Base-by-base conservation (phyloP, 2,329 filamentous ascomycete species). In the Cytospora schulzeri region DNA sequence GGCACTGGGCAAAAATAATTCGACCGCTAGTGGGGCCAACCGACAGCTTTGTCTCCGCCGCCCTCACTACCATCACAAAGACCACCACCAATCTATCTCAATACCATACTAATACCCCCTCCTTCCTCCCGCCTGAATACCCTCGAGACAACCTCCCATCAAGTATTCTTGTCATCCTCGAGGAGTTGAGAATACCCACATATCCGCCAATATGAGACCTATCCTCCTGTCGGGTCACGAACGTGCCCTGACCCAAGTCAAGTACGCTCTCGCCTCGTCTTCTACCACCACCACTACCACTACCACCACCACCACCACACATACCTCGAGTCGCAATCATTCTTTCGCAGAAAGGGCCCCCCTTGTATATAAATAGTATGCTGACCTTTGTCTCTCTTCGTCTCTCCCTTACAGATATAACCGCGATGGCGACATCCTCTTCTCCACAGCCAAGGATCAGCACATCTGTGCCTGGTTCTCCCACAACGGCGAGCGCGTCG, bases 171-270 rank as follows among this genome's bases (percentile, higher is more conserved):
- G 9, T 28, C 19, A 17, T 48, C 6, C 48, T 51, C 7, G 17
- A 57, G 5, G 5, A 57, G 51, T 65, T n/a, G 57, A 48, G 64
- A 52, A 68, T 17, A 48, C 22, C 60, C 64, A 66, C 57, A 70
- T 68, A 68, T 71, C 70, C 71, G 75, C 78, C 81, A 92, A 80
- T 68, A 99, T 99, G 95, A 92, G 95, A 84, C 95, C 95, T 76
- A 96, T 97, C 80, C 85, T 99, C 73, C 87, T 99, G 74, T 90
- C 92, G 78, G 95, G 95, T 80, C 95, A 99, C 88, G 93, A 96
- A 85, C 91, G 93, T 83, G 92, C 93, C 81, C 86, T 97, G 80
- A 97, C 92, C 77, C 93, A 97, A 80, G 94, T 97, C 80, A 92
- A 89, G 89, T 92, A 84, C 74, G 83, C 52, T 41, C 33, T 15